Conservation (phyloP, 75 land plant species). For the Cryptomeria japonica region DNA sequence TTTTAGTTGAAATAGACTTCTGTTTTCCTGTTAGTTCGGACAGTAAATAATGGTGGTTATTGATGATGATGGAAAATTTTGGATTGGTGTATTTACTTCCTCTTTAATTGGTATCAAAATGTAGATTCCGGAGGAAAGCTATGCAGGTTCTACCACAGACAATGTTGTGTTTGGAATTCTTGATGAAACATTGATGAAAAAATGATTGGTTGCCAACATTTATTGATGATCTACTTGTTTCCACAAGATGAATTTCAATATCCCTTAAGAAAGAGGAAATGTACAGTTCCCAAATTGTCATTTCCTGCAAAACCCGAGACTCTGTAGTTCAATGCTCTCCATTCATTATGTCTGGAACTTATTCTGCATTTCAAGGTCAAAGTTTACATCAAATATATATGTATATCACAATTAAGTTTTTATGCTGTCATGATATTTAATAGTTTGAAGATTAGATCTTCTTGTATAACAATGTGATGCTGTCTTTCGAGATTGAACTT, state of each 20-base stretch:
- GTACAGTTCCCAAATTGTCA: conserved; percentile 40
- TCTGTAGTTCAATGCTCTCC: conserved; percentile 40
- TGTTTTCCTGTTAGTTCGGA: background rate
- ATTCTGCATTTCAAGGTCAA: conserved; percentile 35
- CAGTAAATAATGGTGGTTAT: background rate
- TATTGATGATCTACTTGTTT: too few relatives aligned
- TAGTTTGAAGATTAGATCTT: background rate
- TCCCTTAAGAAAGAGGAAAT: conserved; percentile 27
- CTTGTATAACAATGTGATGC: background rate
- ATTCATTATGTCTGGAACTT: conserved; percentile 48
- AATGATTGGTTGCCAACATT: too few relatives aligned
- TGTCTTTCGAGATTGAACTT: background rate
- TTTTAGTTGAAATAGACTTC: background rate
- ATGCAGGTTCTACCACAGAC: conserved; percentile 37
- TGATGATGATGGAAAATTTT: background rate
- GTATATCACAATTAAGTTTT: background rate
- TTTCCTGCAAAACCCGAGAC: conserved; percentile 34
- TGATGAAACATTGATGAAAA: too few relatives aligned
- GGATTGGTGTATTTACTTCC: background rate
- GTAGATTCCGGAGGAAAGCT: conserved; percentile 41
- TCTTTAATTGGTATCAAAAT: background rate
- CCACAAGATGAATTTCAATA: too few relatives aligned
- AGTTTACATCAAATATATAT: background rate
- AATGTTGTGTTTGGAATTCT: too few relatives aligned
- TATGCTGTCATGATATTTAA: background rate